Conservation (phyloP, 2,329 filamentous ascomycete genomes). For the Phaeosphaeriaceae sp. region DNA sequence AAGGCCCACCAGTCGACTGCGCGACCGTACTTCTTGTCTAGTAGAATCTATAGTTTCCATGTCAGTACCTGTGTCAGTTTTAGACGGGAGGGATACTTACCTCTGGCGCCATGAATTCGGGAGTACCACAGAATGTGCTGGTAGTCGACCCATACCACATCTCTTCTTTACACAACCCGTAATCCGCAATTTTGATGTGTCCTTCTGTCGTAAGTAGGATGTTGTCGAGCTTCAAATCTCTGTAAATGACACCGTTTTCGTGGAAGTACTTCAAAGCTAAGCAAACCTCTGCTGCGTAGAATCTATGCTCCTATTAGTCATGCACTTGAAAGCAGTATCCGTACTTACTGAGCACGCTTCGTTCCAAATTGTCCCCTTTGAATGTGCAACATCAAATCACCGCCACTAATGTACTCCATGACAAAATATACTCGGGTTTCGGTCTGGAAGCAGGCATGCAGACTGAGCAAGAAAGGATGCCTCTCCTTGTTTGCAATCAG, state of each 20-base stretch:
- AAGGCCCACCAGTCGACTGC: conserved; percentile 99
- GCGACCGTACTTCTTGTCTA: conserved; percentile 97
- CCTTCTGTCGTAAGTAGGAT: conserved; percentile 94
- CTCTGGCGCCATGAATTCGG: conserved; percentile 99
- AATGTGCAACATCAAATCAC: conserved; percentile 98
- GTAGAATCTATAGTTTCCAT: conserved; percentile 69
- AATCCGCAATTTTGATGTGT: conserved; percentile 98
- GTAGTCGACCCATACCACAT: conserved; percentile 99
- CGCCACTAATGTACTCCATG: conserved; percentile 99
- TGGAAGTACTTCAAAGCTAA: conserved; percentile 98
- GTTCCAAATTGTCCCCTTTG: conserved; percentile 95
- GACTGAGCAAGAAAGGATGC: conserved; percentile 91
- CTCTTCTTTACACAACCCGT: conserved; percentile 98
- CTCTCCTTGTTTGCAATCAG: conserved; percentile 95
- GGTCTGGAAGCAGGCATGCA: conserved; percentile 98
- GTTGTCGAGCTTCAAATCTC: conserved; percentile 81
- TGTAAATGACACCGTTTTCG: conserved; percentile 98
- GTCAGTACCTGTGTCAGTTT: background rate
- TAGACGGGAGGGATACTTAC: conserved; percentile 55
- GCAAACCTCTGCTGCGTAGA: conserved; percentile 97
- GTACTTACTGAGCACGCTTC: conserved; percentile 87
- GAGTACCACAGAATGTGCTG: conserved; percentile 98
- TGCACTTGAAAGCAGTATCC: background rate
- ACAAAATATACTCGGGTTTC: conserved; percentile 99
- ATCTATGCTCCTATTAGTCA: conserved; percentile 59